phyloP scores from a whole-genome alignment of 129 eudicot genomes.

The Pseudognaphalium luteoalbum region DNA sequence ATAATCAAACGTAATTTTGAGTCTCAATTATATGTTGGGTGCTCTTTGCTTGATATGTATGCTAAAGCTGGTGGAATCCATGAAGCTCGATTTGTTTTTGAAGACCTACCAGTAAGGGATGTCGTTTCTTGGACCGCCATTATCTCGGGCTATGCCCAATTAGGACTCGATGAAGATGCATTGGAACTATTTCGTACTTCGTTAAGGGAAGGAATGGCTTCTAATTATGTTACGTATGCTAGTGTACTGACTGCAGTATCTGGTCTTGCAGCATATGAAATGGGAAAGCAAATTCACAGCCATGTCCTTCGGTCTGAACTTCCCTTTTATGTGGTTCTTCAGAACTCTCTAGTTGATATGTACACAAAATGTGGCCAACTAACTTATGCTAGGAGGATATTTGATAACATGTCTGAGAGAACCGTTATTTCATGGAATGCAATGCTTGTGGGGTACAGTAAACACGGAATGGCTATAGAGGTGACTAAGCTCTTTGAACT shows the following conservation, averaged over 20 bases:
- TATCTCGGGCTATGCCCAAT: slow-evolving; percentile 86
- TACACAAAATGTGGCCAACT: slow-evolving; percentile 93
- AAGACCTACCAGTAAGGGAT: slow-evolving; percentile 72
- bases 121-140: slow-evolving; percentile 92
- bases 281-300: slow-evolving; percentile 82
- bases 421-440: slow-evolving; percentile 87
- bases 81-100: slow-evolving; percentile 74
- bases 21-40: slow-evolving; percentile 73
- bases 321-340: slow-evolving; percentile 58
- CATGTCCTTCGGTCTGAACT: slow-evolving; percentile 59
- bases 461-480: slow-evolving; percentile 73
- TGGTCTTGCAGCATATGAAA: slow-evolving; percentile 87
- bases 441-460: slow-evolving; percentile 86
- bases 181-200: slow-evolving; percentile 54
- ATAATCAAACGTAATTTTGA: slow-evolving; percentile 56
- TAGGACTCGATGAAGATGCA: slow-evolving; percentile 82
- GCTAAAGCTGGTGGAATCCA: slow-evolving; percentile 80
- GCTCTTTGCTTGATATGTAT: slow-evolving; percentile 96
- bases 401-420: slow-evolving; percentile 76
- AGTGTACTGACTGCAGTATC: slow-evolving; percentile 80
- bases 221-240: slow-evolving; percentile 82
- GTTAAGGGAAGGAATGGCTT: slow-evolving; percentile 58
- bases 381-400: slow-evolving; percentile 67
- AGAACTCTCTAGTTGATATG: slow-evolving; percentile 91
- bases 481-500: slow-evolving; percentile 52